Conservation (phyloP, 2,329 filamentous ascomycete genomes). For the Aspergillus quadricinctus region DNA sequence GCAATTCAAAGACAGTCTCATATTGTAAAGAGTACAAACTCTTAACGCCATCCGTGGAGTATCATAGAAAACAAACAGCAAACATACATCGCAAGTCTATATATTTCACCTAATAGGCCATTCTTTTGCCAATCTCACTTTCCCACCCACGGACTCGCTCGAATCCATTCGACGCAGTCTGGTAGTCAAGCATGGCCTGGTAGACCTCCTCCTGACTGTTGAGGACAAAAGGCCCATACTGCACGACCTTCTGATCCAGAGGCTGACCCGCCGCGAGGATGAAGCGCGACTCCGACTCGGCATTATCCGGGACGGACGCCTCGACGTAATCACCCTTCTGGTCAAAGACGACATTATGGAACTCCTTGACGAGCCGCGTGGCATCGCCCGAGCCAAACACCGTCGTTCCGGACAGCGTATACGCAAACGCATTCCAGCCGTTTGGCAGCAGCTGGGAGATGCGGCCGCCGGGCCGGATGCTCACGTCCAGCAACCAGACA, state of each 20-base stretch:
- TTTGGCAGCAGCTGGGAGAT: constrained; percentile 70
- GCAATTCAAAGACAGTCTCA: too few relatives aligned
- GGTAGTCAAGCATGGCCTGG: constrained; percentile 72
- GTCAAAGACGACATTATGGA: constrained; percentile 86
- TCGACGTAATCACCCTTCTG: constrained; percentile 71
- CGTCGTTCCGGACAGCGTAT: constrained; percentile 71
- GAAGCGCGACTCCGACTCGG: constrained; percentile 51
- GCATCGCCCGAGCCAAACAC: constrained; percentile 52
- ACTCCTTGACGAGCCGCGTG: constrained; percentile 47
- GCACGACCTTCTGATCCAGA: constrained; percentile 72
- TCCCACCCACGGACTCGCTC: constrained; percentile 74
- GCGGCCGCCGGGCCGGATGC: constrained; percentile 71
- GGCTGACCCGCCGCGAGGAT: constrained; percentile 74
- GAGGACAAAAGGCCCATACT: constrained; percentile 83
- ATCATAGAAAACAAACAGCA: not conserved
- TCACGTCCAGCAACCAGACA: constrained; percentile 90
- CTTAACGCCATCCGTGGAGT: not conserved
- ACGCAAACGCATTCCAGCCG: constrained; percentile 88
- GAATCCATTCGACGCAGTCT: constrained; percentile 70
- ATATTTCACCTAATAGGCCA: constrained; percentile 40
- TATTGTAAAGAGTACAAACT: not conserved
- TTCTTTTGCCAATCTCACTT: constrained; percentile 80
- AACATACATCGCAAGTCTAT: not conserved
- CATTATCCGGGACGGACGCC: constrained; percentile 63
- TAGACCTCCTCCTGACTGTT: constrained; percentile 68